phyloP scores from a whole-genome alignment of 2,329 filamentous ascomycete genomes.

The Talaromyces sp. region DNA sequence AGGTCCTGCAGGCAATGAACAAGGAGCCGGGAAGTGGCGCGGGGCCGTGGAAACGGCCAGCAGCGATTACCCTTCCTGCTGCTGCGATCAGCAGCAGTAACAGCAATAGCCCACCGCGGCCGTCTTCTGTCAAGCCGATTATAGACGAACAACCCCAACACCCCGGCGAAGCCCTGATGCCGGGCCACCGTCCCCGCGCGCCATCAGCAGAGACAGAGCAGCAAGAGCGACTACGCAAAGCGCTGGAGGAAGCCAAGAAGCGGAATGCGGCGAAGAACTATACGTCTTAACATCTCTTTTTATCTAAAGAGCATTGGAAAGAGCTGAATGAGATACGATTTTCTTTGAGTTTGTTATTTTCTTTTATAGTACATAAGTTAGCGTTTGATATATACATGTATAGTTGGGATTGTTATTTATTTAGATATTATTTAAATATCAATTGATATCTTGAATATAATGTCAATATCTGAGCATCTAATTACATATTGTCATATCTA shows the following conservation, averaged over 20 bases:
- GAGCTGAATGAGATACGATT: not conserved
- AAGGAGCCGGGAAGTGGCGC: constrained; percentile 21
- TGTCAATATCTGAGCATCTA: too few species aligned
- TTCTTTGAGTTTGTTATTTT: not conserved
- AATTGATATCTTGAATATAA: not conserved
- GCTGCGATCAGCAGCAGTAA: not conserved
- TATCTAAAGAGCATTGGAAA: not conserved
- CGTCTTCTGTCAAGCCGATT: not conserved
- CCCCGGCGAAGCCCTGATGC: constrained; percentile 10
- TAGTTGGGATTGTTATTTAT: not conserved
- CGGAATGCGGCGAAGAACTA: constrained; percentile 41
- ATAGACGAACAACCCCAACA: constrained; percentile 4
- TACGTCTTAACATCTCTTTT: constrained; percentile 7
- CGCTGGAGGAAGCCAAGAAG: constrained; percentile 50
- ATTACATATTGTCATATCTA: too few species aligned
- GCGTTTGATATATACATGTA: not conserved
- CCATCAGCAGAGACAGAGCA: constrained; percentile 34
- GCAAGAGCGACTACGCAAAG: constrained; percentile 43
- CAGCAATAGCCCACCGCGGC: not conserved
- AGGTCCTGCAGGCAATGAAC: constrained; percentile 32
- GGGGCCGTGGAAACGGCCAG: constrained; percentile 13
- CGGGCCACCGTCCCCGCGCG: constrained; percentile 19
- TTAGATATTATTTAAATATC: not conserved
- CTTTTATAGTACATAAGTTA: not conserved
- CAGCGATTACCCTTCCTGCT: constrained; percentile 8